Percentiles rank a stretch among this genome's conserved stretches.
These are phyloP conservation scores for Russula sp. DNA, from an alignment of 768 basidiomycete genomes.

Conservation along the genomic window DNA sequence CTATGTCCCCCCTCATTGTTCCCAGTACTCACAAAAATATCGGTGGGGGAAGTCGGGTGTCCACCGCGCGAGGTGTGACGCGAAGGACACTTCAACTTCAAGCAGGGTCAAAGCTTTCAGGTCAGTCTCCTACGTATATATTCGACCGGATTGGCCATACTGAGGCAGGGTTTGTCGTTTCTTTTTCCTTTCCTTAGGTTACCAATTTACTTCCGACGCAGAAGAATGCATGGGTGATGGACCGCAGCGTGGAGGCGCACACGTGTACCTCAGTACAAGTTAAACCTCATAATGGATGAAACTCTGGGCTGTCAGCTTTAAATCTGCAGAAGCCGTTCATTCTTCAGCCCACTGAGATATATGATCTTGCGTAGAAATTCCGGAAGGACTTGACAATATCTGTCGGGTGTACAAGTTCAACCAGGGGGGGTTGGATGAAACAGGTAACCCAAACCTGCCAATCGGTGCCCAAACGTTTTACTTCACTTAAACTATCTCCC, in stretches of 20 bases:
- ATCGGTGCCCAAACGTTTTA: too few relatives aligned
- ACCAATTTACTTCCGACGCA: constrained; percentile 70
- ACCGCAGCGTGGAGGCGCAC: constrained; percentile 39
- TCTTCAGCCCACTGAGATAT: too few relatives aligned
- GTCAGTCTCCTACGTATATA: not conserved
- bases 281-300: constrained; percentile 58
- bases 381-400: too few relatives aligned
- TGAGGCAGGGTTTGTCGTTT: not conserved
- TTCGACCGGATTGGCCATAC: not conserved
- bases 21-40: not conserved
- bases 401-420: too few relatives aligned
- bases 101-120: constrained; percentile 18
- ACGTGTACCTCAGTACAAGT: constrained; percentile 64
- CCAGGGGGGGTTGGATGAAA: too few relatives aligned
- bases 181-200: constrained; percentile 30
- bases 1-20: not conserved
- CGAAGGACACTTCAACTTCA: constrained; percentile 15
- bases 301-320: too few relatives aligned
- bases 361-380: too few relatives aligned
- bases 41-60: constrained; percentile 4
- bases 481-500: not conserved
- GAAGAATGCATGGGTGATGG: constrained; percentile 67
- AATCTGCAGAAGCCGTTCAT: too few relatives aligned
- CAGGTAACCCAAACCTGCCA: too few relatives aligned
- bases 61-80: constrained; percentile 19